Conservation (phyloP, 1,284 basidiomycete genomes). For the Cystobasidium sp. region DNA sequence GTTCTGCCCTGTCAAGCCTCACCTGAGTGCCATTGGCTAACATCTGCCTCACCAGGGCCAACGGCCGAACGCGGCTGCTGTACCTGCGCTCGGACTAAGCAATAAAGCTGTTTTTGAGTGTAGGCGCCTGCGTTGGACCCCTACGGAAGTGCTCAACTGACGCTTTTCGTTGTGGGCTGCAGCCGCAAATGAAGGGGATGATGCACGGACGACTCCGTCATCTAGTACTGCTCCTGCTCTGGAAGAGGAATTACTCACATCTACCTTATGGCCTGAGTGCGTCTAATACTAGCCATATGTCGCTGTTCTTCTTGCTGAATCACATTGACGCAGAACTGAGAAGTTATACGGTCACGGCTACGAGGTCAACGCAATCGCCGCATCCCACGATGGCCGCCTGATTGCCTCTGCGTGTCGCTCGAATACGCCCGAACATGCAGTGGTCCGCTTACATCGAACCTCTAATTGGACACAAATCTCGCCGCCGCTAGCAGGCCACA, state of each 20-base stretch:
- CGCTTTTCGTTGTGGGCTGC: not conserved
- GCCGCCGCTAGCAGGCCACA: slow-evolving; percentile 78
- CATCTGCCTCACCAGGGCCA: slow-evolving; percentile 52
- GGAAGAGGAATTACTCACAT: slow-evolving; percentile 70
- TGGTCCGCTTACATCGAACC: slow-evolving; percentile 80
- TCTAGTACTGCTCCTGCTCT: slow-evolving; percentile 57
- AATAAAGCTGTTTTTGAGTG: slow-evolving; percentile 63
- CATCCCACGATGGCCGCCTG: slow-evolving; percentile 70
- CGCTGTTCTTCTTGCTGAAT: not conserved
- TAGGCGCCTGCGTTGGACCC: slow-evolving; percentile 14
- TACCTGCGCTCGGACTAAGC: slow-evolving; percentile 76
- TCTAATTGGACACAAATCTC: slow-evolving; percentile 61
- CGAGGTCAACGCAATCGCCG: slow-evolving; percentile 80
- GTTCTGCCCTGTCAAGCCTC: not conserved
- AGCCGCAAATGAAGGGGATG: slow-evolving; percentile 43
- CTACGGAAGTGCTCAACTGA: not conserved
- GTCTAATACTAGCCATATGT: slow-evolving; percentile 17
- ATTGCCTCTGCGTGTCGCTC: slow-evolving; percentile 94
- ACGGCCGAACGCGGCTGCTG: slow-evolving; percentile 68
- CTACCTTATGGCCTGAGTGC: slow-evolving; percentile 87
- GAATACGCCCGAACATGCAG: slow-evolving; percentile 82
- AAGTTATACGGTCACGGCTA: slow-evolving; percentile 98
- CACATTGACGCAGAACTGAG: slow-evolving; percentile 62
- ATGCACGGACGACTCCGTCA: slow-evolving; percentile 41
- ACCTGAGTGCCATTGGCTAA: not conserved